Conservation (phyloP, 495 filamentous ascomycete species). For the Aspergillus sclerotiicarbonarius region DNA sequence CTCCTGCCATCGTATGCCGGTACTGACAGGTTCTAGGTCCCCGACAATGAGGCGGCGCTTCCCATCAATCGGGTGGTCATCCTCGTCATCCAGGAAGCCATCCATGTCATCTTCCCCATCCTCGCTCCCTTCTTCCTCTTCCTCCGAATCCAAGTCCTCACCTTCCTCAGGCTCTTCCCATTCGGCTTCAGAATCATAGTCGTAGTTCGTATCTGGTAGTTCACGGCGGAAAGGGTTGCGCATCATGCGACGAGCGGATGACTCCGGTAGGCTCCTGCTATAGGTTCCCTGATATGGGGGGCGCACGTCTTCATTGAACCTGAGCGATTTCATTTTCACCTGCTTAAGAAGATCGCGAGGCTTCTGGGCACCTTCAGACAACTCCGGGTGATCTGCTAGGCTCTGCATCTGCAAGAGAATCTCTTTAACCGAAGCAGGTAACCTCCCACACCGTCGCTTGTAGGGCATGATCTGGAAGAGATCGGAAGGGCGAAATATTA, state of each 20-base stretch:
- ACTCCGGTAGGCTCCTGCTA: conserved; percentile 53
- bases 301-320: conserved; percentile 82
- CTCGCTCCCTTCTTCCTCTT: conserved; percentile 65
- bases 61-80: conserved; percentile 37
- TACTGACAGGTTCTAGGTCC: conserved; percentile 72
- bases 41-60: conserved; percentile 54
- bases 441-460: conserved; percentile 50
- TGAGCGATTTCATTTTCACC: conserved; percentile 73
- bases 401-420: conserved; percentile 60
- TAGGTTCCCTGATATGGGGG: conserved; percentile 89
- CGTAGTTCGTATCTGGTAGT: conserved; percentile 76
- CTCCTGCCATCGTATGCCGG: conserved; percentile 81
- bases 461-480: conserved; percentile 58
- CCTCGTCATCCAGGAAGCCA: conserved; percentile 53
- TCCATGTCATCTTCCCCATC: conserved; percentile 56
- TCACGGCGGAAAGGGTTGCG: conserved; percentile 64
- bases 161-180: conserved; percentile 85
- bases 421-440: conserved; percentile 57
- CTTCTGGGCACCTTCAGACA: conserved; percentile 23
- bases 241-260: conserved; percentile 56
- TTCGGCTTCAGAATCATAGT: conserved; percentile 95
- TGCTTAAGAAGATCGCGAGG: conserved; percentile 55
- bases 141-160: conserved; percentile 72
- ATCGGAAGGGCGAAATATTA: conserved; percentile 52
- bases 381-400: conserved; percentile 20